Evolutionary conservation across 768 basidiomycete species (phyloP).

Genomic region (Boletus rubroflammeus): DNA sequence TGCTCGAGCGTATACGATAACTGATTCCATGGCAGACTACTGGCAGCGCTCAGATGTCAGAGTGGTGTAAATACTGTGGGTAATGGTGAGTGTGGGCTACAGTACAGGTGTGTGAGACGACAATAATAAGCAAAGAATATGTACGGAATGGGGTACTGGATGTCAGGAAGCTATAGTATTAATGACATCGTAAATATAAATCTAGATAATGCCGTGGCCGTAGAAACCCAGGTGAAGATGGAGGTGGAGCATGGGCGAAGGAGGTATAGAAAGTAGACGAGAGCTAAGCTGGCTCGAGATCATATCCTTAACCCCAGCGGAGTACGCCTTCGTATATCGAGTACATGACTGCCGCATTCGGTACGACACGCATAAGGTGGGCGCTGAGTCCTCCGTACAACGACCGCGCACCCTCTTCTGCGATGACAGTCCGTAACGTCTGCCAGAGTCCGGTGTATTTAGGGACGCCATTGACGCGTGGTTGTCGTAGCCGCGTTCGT

Average conservation of each 20-base stretch:
- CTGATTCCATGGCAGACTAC: not conserved
- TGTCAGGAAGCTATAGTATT: constrained; percentile 11
- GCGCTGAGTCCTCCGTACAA: constrained; percentile 92
- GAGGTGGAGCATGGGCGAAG: not conserved
- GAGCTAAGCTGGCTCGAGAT: too few species aligned
- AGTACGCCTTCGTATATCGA: constrained; percentile 87
- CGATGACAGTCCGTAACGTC: constrained; percentile 78
- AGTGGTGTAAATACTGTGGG: constrained; percentile 26
- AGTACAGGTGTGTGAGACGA: constrained; percentile 13
- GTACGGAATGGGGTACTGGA: constrained; percentile 7
- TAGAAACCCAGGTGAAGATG: not conserved
- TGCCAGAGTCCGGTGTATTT: constrained; percentile 88
- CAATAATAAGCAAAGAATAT: constrained; percentile 14
- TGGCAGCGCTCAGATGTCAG: not conserved
- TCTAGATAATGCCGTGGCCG: constrained; percentile 10
- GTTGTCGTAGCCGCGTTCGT: constrained; percentile 90
- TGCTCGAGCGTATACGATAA: constrained; percentile 34
- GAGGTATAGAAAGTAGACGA: not conserved
- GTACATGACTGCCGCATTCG: constrained; percentile 97
- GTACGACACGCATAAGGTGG: constrained; percentile 94
- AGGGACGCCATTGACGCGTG: constrained; percentile 66
- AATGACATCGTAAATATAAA: constrained; percentile 7
- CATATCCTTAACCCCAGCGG: constrained; percentile 42
- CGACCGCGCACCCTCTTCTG: constrained; percentile 83
- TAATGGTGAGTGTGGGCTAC: constrained; percentile 20